phyloP scores from a whole-genome alignment of 768 basidiomycete genomes.

The Phallus indusiatus region DNA sequence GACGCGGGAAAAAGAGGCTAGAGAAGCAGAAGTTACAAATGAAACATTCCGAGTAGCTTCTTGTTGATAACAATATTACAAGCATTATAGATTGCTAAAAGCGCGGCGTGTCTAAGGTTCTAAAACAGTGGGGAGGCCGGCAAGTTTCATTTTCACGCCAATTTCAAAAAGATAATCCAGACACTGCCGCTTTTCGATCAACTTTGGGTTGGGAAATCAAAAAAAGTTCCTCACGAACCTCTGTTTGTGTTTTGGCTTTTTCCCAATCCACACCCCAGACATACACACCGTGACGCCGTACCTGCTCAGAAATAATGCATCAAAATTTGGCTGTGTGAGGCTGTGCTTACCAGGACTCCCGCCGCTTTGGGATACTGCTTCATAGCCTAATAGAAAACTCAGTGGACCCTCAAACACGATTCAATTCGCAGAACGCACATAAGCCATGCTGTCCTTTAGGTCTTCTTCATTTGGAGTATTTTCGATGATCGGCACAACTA shows the following conservation, averaged over 20 bases:
- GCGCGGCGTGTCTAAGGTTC: slow-evolving; percentile 4
- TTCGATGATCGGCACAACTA: slow-evolving; percentile 81
- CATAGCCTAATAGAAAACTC: slow-evolving; percentile 44
- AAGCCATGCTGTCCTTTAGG: slow-evolving; percentile 79
- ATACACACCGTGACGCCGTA: slow-evolving; percentile 73
- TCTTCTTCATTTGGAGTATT: slow-evolving; percentile 90
- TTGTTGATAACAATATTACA: not conserved
- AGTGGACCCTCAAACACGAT: not conserved
- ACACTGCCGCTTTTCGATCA: slow-evolving; percentile 39
- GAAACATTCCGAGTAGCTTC: not conserved
- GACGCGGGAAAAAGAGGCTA: slow-evolving; percentile 21
- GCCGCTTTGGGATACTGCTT: slow-evolving; percentile 67
- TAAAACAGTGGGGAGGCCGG: slow-evolving; percentile 43
- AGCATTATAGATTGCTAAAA: not conserved
- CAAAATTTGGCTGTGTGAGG: not conserved
- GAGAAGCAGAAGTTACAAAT: not conserved
- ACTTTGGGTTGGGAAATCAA: slow-evolving; percentile 2
- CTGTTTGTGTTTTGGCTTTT: slow-evolving; percentile 83
- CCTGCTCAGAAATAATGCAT: not conserved
- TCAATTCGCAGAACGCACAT: slow-evolving; percentile 20
- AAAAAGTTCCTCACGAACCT: slow-evolving; percentile 32
- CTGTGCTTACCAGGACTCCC: slow-evolving; percentile 43
- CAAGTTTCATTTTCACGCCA: slow-evolving; percentile 70
- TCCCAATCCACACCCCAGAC: slow-evolving; percentile 87
- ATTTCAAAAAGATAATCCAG: slow-evolving; percentile 89